Percentiles rank a stretch among this genome's conserved stretches.
These are phyloP conservation scores for Cadophora sp. DNA, from an alignment of 2,329 filamentous ascomycete genomes.

Conservation along the genomic window DNA sequence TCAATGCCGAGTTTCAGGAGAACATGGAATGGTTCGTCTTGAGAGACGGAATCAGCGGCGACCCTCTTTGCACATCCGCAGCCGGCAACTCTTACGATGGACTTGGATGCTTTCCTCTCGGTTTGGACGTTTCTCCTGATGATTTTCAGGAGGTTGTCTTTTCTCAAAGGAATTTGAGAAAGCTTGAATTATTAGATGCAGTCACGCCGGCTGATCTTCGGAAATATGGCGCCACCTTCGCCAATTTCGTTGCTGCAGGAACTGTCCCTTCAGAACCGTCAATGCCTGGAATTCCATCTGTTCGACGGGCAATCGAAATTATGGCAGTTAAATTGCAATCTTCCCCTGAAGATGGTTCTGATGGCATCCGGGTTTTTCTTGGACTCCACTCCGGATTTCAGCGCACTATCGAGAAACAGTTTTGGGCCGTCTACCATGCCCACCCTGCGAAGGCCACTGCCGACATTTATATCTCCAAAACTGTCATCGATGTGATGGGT, in stretches of 20 bases:
- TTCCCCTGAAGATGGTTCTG: constrained; percentile 19
- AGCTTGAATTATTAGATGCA: constrained; percentile 47
- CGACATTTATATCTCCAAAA: constrained; percentile 51
- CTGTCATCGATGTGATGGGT: constrained; percentile 49
- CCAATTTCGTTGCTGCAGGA: constrained; percentile 15
- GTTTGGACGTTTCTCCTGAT: constrained; percentile 48
- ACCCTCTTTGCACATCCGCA: constrained; percentile 40
- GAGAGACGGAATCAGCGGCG: neutral
- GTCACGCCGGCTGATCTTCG: constrained; percentile 17
- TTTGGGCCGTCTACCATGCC: constrained; percentile 50
- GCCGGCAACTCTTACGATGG: constrained; percentile 47
- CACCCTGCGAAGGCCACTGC: constrained; percentile 6
- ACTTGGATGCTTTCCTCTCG: constrained; percentile 55
- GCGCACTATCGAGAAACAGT: constrained; percentile 46
- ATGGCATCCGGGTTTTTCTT: constrained; percentile 41
- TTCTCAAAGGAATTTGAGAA: constrained; percentile 51
- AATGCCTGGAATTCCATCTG: neutral
- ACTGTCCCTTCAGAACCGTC: constrained; percentile 4
- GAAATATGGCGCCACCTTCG: constrained; percentile 23
- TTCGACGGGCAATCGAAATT: constrained; percentile 12
- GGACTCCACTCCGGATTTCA: constrained; percentile 51
- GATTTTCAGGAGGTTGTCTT: constrained; percentile 53
- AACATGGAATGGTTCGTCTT: constrained; percentile 18
- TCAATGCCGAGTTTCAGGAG: constrained; percentile 11
- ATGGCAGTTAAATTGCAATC: constrained; percentile 19